Base-by-base conservation (phyloP, 257 asterid genomes). In the Solanum chiquidenum region DNA sequence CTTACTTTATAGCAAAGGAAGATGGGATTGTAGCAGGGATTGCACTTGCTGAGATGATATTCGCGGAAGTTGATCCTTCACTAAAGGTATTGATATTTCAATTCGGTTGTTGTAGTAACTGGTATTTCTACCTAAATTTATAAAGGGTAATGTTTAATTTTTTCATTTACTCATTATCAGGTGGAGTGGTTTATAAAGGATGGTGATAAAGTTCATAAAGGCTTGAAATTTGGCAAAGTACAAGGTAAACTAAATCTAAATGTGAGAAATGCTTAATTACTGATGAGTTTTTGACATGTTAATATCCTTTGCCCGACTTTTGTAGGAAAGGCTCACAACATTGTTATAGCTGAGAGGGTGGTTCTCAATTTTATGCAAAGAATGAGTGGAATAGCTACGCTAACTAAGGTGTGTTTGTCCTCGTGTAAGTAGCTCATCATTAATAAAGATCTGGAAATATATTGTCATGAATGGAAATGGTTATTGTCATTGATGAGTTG, bases 321-420 rank as follows among this genome's bases (percentile, higher is more conserved):
- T 90, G 88, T 94, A 97, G 99, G 99, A 90, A 93, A 91, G 52
- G 98, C 99, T 42, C 96, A 97, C 91, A 95, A 92, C 89, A 95
- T 95, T 90, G 95, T 97, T 77, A 94, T 96, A 75, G 98, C 98
- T 86, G 99, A 97, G 91, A 94, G 99, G 90, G 98, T 97, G 87
- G 99, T 95, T 73, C 99, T 96, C 86, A 97, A 97, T 90, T 97
- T 97, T 89, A 97, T 97, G 98, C 99, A 97, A 93, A 92, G 99
- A 88, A 97, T 97, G 99, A 97, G 99, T 86, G 99, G 99, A 92
- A 92, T 97, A 86, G 99, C 99, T 64, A 97, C 99, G 91, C 95
- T 97, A 82, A 95, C 99, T 69, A 94, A 94, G 98, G 98, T 97
- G 83, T 62, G 89, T 83, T 84, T 82, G 64, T 40, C 69, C 85